Percentiles rank a stretch among this genome's conserved stretches.
Conservation (phyloP, 148 eudicot species). For the Arbutus unedo region DNA sequence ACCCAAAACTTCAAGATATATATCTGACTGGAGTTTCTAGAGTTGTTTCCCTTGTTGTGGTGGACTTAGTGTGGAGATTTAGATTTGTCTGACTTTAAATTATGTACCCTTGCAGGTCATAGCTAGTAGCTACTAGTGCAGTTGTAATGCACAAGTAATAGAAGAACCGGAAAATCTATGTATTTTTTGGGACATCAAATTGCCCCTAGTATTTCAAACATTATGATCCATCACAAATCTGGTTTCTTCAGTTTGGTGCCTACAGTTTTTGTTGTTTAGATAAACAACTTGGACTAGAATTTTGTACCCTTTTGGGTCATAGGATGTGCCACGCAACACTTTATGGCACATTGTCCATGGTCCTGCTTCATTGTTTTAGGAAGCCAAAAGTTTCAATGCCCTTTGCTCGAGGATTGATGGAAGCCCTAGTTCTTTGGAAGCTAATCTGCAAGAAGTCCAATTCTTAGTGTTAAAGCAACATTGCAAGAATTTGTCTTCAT, state of each 20-base stretch:
- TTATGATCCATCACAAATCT: neutral
- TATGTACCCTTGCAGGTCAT: neutral
- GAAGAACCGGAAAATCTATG: neutral
- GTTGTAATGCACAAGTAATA: neutral
- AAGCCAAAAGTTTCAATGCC: neutral
- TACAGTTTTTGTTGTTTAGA: neutral
- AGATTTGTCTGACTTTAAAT: neutral
- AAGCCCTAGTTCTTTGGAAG: neutral
- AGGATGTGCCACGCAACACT: neutral
- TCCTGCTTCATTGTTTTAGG: neutral
- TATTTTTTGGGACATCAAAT: neutral
- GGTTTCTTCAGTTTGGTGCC: neutral
- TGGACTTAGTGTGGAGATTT: neutral
- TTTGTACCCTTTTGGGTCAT: neutral
- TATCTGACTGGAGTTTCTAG: neutral
- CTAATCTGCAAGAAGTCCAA: neutral
- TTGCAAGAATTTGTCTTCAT: neutral
- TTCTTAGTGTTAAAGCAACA: neutral
- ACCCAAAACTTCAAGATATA: neutral
- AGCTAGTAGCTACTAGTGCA: neutral
- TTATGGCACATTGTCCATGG: neutral
- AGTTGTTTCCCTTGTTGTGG: neutral
- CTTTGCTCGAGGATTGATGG: conserved; percentile 5
- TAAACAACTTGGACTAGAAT: neutral
- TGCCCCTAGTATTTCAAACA: neutral